phyloP scores from a whole-genome alignment of 2,329 filamentous ascomycete species.

The Aaosphaeria pasadenensis region DNA sequence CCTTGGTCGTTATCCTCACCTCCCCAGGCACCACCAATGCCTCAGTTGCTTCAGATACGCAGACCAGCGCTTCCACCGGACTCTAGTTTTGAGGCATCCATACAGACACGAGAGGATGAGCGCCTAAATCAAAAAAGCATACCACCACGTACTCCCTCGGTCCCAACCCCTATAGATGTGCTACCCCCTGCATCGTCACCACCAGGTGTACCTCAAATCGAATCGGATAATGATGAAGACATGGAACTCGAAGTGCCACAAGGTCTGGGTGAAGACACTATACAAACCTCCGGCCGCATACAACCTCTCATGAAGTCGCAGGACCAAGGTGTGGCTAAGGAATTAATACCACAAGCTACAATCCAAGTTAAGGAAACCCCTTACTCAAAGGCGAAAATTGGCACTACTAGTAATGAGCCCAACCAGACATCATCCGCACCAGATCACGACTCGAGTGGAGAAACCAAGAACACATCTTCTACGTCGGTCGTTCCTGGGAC shows the following conservation, averaged over 20 bases:
- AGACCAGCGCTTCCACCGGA: neutral
- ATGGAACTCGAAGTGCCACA: neutral
- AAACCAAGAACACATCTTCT: neutral
- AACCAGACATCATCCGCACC: neutral
- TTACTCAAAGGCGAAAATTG: neutral
- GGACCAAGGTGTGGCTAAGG: neutral
- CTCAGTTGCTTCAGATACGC: neutral
- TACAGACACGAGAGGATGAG: neutral
- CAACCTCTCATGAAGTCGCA: neutral
- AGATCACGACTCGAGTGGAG: neutral
- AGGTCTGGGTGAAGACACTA: neutral
- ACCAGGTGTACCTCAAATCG: neutral
- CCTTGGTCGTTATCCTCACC: neutral
- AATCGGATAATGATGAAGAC: neutral
- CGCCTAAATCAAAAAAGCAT: neutral
- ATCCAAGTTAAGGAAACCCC: neutral
- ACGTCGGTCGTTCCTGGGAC: neutral
- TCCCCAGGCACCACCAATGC: neutral
- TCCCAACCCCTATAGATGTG: neutral
- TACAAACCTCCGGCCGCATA: neutral
- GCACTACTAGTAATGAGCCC: neutral
- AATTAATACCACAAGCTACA: neutral
- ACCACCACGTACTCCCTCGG: neutral
- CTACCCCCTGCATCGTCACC: neutral
- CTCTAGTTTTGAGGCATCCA: neutral